phyloP scores from a whole-genome alignment of 148 eudicot species.

The Dianthus caryophyllus region DNA sequence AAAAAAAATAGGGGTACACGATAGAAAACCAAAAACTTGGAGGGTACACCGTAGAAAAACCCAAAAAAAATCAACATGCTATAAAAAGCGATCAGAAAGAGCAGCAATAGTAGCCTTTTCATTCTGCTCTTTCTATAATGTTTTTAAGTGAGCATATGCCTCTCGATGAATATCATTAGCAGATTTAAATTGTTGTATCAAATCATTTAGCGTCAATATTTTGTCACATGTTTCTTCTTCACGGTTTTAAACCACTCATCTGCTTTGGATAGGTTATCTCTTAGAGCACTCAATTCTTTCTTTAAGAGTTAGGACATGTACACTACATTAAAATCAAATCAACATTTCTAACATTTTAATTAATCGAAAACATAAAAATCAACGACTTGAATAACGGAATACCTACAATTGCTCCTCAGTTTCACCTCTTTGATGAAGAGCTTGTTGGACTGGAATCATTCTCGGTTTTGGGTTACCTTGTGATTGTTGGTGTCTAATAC shows the following conservation, averaged over 20 bases:
- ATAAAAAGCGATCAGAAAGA: background rate
- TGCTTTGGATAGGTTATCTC: slow-evolving; percentile 44
- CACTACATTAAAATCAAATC: background rate
- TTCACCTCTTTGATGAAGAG: slow-evolving; percentile 54
- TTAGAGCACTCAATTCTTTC: slow-evolving; percentile 65
- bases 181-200: slow-evolving; percentile 37
- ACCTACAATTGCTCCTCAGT: slow-evolving; percentile 76
- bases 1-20: background rate
- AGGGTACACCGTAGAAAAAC: no score
- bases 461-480: no score
- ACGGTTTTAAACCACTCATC: slow-evolving; percentile 41
- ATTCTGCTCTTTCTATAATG: slow-evolving; percentile 41
- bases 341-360: background rate
- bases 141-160: slow-evolving; percentile 45
- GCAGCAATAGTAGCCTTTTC: slow-evolving; percentile 56
- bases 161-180: slow-evolving; percentile 58
- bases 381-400: slow-evolving; percentile 1
- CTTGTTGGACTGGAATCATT: slow-evolving; percentile 67
- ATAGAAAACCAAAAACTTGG: no score
- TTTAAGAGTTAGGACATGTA: slow-evolving; percentile 63
- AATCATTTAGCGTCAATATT: slow-evolving; percentile 36
- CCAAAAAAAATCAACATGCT: background rate
- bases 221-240: slow-evolving; percentile 47
- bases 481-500: no score
- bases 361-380: background rate